Percentiles rank a stretch among this genome's conserved stretches.
Conservation (phyloP, 345 rosid species). For the Aurinia saxatilis region DNA sequence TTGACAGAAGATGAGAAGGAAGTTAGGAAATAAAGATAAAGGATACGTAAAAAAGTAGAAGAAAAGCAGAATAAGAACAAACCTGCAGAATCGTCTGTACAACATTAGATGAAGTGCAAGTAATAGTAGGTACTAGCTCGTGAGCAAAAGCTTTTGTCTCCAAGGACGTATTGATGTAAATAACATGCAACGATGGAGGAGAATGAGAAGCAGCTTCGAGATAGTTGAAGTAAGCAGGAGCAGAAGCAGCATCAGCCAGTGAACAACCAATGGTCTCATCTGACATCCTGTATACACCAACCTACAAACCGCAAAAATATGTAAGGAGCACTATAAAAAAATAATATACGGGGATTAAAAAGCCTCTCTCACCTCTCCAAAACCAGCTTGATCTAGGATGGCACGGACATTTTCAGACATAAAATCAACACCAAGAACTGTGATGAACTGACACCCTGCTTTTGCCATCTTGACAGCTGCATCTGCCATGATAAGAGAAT, state of each 20-base stretch:
- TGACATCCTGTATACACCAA: conserved; percentile 93
- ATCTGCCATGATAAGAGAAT: conserved; percentile 98
- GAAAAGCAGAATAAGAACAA: conserved; percentile 5
- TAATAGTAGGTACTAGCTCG: conserved; percentile 94
- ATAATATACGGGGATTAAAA: background rate
- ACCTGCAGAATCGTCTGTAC: conserved; percentile 95
- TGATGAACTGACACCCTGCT: conserved; percentile 80
- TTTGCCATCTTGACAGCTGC: conserved; percentile 87
- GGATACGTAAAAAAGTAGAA: background rate
- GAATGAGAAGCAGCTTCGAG: conserved; percentile 60
- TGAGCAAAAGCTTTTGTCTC: conserved; percentile 96
- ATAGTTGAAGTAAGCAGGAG: conserved; percentile 76
- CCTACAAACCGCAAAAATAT: conserved; percentile 36
- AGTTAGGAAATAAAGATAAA: background rate
- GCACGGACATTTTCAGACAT: conserved; percentile 99
- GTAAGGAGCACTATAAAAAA: background rate
- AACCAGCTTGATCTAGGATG: conserved; percentile 93
- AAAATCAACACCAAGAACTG: conserved; percentile 96
- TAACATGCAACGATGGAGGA: conserved; percentile 72
- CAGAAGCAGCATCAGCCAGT: conserved; percentile 90
- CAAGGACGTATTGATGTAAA: conserved; percentile 88
- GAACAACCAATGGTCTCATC: conserved; percentile 90
- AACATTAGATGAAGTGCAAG: conserved; percentile 95
- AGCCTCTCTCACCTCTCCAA: conserved; percentile 42
- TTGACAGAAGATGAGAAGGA: conserved; percentile 1